A percentile compares a stretch with the other conserved stretches of the same genome.
Conservation (phyloP, 305 asterid genomes). For the Stenogyne calaminthoides region DNA sequence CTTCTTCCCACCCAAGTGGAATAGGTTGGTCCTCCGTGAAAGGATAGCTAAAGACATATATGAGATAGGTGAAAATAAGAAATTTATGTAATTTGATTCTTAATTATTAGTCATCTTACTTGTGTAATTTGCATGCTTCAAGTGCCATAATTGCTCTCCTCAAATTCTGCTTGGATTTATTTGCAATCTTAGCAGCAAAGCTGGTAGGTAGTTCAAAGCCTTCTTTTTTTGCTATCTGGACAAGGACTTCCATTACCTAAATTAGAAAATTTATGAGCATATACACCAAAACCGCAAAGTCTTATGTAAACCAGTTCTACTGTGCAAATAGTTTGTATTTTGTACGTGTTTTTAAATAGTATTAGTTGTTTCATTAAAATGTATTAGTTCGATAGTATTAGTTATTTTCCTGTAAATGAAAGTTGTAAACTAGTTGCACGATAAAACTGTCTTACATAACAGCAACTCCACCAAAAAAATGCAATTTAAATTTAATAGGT, state of each 20-base stretch:
- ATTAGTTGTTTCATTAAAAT: no score
- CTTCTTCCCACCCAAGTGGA: slow-evolving; percentile 85
- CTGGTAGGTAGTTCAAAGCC: slow-evolving; percentile 66
- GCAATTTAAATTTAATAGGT: no score
- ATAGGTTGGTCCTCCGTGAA: slow-evolving; percentile 84
- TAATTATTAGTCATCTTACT: slow-evolving; percentile 40
- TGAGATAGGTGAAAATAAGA: neutral
- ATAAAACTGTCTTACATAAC: no score
- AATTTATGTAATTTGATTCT: neutral
- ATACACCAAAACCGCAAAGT: neutral
- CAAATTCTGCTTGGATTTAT: slow-evolving; percentile 71
- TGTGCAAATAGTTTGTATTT: no score
- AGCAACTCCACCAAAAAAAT: no score
- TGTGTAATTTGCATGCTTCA: slow-evolving; percentile 93
- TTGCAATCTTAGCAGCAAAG: slow-evolving; percentile 79
- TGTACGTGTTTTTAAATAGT: no score
- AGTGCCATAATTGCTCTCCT: slow-evolving; percentile 91
- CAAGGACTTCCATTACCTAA: slow-evolving; percentile 77
- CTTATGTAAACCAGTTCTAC: no score
- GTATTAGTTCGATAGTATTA: no score
- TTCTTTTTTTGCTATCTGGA: slow-evolving; percentile 60
- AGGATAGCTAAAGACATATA: slow-evolving; percentile 60
- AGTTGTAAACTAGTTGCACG: no score
- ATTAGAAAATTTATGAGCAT: neutral
- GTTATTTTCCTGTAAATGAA: no score